A percentile compares a stretch with the other conserved stretches of the same genome.
Evolutionary conservation across 2,329 filamentous ascomycete genomes (phyloP).

Genomic region (Arthrinium phaeospermum): DNA sequence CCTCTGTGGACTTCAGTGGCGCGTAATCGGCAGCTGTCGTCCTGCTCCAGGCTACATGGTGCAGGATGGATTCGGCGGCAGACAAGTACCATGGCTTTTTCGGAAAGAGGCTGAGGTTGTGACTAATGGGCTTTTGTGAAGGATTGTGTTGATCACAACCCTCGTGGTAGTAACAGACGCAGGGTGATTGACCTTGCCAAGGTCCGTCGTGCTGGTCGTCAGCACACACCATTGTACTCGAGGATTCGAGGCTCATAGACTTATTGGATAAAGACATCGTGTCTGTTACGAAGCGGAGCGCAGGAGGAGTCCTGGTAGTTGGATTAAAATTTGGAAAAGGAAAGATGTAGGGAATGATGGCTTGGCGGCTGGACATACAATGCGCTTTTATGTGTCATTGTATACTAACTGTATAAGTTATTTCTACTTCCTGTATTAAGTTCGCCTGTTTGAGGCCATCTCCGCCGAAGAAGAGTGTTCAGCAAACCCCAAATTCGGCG

Average conservation of each 20-base stretch:
- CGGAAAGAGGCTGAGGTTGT: background rate
- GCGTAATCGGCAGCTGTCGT: no score
- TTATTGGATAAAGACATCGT: background rate
- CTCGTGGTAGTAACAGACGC: background rate
- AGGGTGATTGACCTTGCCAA: background rate
- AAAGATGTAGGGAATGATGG: background rate
- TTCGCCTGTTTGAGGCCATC: background rate
- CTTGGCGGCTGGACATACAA: background rate
- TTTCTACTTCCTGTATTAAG: background rate
- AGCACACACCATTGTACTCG: background rate
- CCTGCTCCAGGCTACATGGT: no score
- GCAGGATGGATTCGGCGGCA: background rate
- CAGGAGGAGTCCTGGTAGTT: background rate
- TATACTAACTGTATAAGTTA: background rate
- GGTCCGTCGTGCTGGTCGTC: background rate
- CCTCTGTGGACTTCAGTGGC: no score
- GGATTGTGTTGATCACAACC: background rate
- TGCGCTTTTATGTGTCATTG: no score
- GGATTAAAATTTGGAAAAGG: background rate
- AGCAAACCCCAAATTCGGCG: no score
- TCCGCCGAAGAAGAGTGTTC: background rate
- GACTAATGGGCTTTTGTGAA: background rate
- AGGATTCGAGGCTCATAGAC: background rate
- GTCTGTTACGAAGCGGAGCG: background rate
- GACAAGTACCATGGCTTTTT: background rate